Base-by-base conservation (phyloP, 2,329 filamentous ascomycete genomes). In the Monosporascus sp. region DNA sequence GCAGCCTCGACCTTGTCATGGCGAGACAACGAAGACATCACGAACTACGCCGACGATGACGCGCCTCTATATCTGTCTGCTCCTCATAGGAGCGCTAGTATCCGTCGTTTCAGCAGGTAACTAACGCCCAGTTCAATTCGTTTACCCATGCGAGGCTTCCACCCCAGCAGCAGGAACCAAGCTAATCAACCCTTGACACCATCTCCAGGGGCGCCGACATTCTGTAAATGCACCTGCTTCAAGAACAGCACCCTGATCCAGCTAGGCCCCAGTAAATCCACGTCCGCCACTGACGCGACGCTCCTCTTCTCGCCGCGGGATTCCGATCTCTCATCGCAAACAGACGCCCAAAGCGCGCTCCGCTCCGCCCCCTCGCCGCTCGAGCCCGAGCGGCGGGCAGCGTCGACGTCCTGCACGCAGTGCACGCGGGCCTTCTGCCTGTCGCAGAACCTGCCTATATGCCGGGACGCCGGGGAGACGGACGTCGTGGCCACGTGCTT, bases 151-250 rank as follows among this genome's bases (percentile, higher is more conserved):
- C 9, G 28, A 31, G 11, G 14, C 11, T 20, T 17, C 3, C 3
- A 37, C 11, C 18, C 14, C 31, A 14, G 11, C 31, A 14, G 9
- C 9, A 35, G 31, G 31, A 35, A 35, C 31, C 48, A 38, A 48
- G 11, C 37, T 57, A 11, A 54, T 65, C 66, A 57, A 68, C 58
- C 51, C 22, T n/a, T 31, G 31, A 41, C 38, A 22, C 26, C 37
- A 6, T 51, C 11, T 37, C 15, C 63, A 86, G 82, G 79, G 35
- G 78, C 81, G 44, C 82, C 81, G 18, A 81, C 80, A 2, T 87
- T 86, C 67, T 87, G 84, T 76, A 87, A 87, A 76, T 87, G 84
- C 72, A 86, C 82, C 60, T 87, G 84, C 72, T 85, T 85, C 73
- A 82, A 81, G 61, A 86, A 87, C 73, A 84, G 80, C 75, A 86